phyloP scores from a whole-genome alignment of 2,329 filamentous ascomycete genomes.

The Neofusicoccum sp. region DNA sequence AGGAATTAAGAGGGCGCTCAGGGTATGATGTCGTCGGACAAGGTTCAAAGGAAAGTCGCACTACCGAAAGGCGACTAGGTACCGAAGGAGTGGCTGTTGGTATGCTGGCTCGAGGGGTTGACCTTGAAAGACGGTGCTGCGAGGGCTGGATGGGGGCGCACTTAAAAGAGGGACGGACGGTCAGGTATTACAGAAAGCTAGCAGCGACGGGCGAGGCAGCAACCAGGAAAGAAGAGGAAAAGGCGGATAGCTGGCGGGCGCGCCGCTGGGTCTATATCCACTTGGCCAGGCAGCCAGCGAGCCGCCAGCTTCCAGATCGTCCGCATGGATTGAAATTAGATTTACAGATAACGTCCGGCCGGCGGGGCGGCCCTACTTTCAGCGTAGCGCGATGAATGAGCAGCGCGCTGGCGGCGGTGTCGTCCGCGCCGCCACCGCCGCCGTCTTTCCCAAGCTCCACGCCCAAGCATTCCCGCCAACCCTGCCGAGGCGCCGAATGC shows the following conservation, averaged over 20 bases:
- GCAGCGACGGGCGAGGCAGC: background rate
- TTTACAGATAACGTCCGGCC: constrained; percentile 11
- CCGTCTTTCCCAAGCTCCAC: background rate
- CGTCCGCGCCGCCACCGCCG: background rate
- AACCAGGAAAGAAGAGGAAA: background rate
- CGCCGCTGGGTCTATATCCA: background rate
- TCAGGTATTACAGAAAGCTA: constrained; percentile 3
- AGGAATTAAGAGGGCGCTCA: background rate
- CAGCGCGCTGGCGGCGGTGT: background rate
- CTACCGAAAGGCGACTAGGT: constrained; percentile 13
- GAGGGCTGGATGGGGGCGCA: background rate
- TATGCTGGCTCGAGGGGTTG: background rate
- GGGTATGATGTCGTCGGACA: constrained; percentile 6
- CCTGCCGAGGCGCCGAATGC: background rate
- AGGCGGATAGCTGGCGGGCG: background rate
- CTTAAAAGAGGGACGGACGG: constrained; percentile 1
- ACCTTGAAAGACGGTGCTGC: background rate
- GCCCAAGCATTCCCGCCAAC: background rate
- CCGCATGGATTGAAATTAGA: constrained; percentile 16
- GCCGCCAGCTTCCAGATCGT: constrained; percentile 12
- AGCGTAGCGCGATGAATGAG: background rate
- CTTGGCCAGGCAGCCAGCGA: background rate
- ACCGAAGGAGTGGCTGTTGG: background rate
- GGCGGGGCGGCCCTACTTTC: background rate
- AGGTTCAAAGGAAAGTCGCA: background rate